Base-by-base conservation (phyloP, 1,284 basidiomycete genomes). In the Ceratobasidium sp. region DNA sequence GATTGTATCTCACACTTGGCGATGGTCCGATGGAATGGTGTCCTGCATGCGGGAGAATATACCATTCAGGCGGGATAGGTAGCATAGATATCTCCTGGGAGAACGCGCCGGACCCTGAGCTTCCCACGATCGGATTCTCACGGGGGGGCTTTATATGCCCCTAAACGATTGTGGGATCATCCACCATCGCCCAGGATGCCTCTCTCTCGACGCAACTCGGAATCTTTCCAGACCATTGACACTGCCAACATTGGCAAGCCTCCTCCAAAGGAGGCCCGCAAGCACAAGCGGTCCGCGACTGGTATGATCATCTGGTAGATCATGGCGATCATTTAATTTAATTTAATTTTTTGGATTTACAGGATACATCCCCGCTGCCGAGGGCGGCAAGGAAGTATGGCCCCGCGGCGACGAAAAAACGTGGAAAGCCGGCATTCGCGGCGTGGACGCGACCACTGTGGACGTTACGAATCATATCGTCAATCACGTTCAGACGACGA, bases 381-480 rank as follows among this genome's bases (percentile, higher is more conserved):
- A 89, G 13, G 84, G 87, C 60, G 94, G 93, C 53, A 92, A 94
- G 82, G 93, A 95, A 83, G 92, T 92, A 84, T 96, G 95, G 94
- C 95, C 95, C 40, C 88, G 90, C 80, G 95, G 95, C 53, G 94
- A 97, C 56, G 94, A 96, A 84, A 86, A 88, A 78, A 89, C 89
- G 0, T 97, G 95, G 95, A 94, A 93, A 85, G 88, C 86, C 5
- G 92, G 90, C 0, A 88, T 91, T 83, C 88, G 91, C 76, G 86
- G 84, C 9, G 85, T 92, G 53, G 89, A 92, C 81, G 87, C 86
- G 56, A 49, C 56, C 23, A 28, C 20, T 5, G 13, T 44, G 44
- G 70, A 91, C n/a, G 92, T 96, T 83, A 92, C 94, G 28, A 92
- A 90, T 82, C 92, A 91, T n/a, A 89, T 97, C 82, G 94, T 97